Evolutionary conservation across 257 asterid genomes (phyloP), one percentile per base, ranked within the genome.

Genomic region (Nicotiana tabacum): DNA sequence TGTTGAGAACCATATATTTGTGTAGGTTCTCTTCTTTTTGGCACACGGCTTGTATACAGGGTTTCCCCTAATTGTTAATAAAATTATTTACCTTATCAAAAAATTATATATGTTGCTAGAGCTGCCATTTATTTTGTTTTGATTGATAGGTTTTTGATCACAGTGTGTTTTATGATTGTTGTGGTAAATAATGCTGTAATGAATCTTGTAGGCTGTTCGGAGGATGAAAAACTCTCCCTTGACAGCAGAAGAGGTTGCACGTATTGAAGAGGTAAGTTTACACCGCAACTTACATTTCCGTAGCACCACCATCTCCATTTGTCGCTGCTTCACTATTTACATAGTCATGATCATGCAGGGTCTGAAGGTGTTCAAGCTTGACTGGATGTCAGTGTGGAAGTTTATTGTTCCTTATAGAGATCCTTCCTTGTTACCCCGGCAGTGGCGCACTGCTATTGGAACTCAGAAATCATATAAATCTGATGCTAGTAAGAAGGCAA

Each of bases 351-450:
- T 85, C 77, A 81, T 77, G 83, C 90, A 96, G 99, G 98, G 99
- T 64, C 70, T 96, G 93, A 96, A 92, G 92, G 88, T 86, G 85
- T 96, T 82, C 82, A 96, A 93, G 86, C 98, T 93, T n/a, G 98
- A 96, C 82, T 96, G 97, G 97, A 88, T 92, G 89, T 90, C 97
- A 57, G 89, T 96, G 85, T 96, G 99, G 98, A 92, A 91, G 88
- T 91, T 85, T 83, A 85, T 90, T 56, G 92, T 93, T 87, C 99
- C 99, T 35, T 89, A 96, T 85, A 92, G 99, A 92, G 99, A 96
- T 87, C 99, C 99, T 74, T 93, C 97, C 80, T 82, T 96, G 89
- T 91, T 96, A 86, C 99, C 98, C 81, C 90, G 99, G 85, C 98
- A 92, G 85, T 96, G 97, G 98, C 97, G 99, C 72, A 91, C 91